A percentile compares a stretch with the other conserved stretches of the same genome.
Conservation (phyloP, 495 filamentous ascomycete genomes). For the Penicillium waksmanii region DNA sequence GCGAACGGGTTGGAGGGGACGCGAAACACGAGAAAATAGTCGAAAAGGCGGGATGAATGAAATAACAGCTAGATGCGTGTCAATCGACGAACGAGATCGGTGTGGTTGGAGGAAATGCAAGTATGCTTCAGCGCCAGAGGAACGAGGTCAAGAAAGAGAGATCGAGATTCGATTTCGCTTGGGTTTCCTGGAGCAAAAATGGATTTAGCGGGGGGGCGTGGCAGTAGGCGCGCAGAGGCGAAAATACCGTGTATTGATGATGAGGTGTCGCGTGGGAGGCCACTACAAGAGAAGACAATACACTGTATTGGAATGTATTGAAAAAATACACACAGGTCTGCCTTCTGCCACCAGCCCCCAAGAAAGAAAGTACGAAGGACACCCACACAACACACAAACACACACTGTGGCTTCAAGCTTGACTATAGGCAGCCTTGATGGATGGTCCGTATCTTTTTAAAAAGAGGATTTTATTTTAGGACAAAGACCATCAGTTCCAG, state of each 20-base stretch:
- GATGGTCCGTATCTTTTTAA: neutral
- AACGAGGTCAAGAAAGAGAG: conserved; percentile 34
- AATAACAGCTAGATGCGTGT: conserved; percentile 28
- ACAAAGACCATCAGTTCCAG: too few species aligned
- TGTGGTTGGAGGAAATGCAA: conserved; percentile 24
- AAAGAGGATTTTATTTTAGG: neutral
- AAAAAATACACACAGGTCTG: conserved; percentile 8
- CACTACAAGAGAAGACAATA: neutral
- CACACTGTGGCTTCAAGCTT: neutral
- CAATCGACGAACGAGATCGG: conserved; percentile 23
- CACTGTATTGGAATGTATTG: conserved; percentile 2
- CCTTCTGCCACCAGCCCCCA: conserved; percentile 7
- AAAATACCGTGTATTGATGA: conserved; percentile 1
- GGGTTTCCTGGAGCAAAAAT: conserved; percentile 37
- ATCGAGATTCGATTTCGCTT: conserved; percentile 39
- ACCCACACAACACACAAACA: conserved; percentile 21
- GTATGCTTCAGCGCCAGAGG: conserved; percentile 31
- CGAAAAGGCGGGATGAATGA: conserved; percentile 8
- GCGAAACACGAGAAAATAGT: conserved; percentile 29
- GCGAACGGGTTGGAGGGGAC: conserved; percentile 27
- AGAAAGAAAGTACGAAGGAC: conserved; percentile 8
- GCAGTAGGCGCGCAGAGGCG: conserved; percentile 22
- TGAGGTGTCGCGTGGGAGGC: neutral
- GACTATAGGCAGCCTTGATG: too few species aligned
- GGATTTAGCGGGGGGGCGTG: conserved; percentile 34